Evolutionary conservation across 1,139 yeast species (phyloP), one percentile per base, ranked within the genome.

Genomic region (Nakaseomyces uthaithaninus): DNA sequence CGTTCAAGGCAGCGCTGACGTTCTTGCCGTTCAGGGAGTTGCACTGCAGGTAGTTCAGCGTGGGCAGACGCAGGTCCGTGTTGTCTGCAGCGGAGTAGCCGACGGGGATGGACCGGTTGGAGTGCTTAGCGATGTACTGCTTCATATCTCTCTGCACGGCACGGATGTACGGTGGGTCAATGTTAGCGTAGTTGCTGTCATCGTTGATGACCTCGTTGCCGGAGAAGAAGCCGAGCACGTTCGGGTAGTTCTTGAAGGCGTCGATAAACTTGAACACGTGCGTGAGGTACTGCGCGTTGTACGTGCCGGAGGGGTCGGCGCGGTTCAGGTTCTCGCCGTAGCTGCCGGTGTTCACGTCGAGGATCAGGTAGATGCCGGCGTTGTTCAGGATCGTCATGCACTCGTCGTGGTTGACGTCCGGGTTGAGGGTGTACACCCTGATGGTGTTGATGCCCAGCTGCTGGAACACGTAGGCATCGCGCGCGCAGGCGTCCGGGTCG

Each of bases 71-170:
- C 50, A 81, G 73, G 22, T 71, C 72, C 43, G 67, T 67, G 54
- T 81, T 94, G 62, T 87, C 95, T 38, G 94, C 94, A 34, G 95
- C 91, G 10, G 95, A 82, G 63, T 87, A 89, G 39, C 96, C 97
- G 33, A 89, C 93, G 3, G 95, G 95, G 44, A 87, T 81, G 9
- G 69, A 59, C 62, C 96, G 76, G 57, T 81, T 74, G 18, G 79
- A 67, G 51, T 82, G 77, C 42, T 72, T 68, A 12, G 71, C 65
- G 47, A 89, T 85, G 62, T 89, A 87, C 52, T 77, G 75, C 65
- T 85, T 87, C 71, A 83, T 80, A 62, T 89, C 97, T 63, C 97
- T 80, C 53, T 85, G 80, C 26, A 93, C 85, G 35, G 96, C 96
- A 63, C 93, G 80, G 46, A 89, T 75, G 58, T 82, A 89, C 39